phyloP scores from a whole-genome alignment of 257 asterid species.

The Solanum tacnaense region DNA sequence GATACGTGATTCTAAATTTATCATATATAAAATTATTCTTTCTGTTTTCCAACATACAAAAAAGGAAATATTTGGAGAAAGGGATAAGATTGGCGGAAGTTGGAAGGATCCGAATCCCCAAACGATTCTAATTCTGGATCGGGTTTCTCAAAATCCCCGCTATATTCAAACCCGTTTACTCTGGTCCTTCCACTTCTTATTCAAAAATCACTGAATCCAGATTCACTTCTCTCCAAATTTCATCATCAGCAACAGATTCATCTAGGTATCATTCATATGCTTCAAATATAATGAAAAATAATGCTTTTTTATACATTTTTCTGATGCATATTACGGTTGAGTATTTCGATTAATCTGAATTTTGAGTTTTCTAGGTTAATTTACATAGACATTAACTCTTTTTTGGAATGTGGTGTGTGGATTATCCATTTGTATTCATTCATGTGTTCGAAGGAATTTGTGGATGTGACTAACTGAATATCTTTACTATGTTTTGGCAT shows the following conservation, averaged over 20 bases:
- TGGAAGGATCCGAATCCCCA: neutral
- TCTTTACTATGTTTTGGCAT: neutral
- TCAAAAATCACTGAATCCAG: neutral
- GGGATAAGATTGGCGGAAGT: neutral
- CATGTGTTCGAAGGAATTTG: neutral
- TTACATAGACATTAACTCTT: neutral
- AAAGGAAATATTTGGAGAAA: neutral
- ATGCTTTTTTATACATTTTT: neutral
- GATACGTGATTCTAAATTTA: neutral
- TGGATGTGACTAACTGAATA: neutral
- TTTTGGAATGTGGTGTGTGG: neutral
- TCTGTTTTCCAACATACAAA: neutral
- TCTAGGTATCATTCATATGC: neutral
- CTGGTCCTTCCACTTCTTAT: neutral
- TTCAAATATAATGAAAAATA: neutral
- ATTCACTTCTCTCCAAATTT: neutral
- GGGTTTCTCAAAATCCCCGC: neutral
- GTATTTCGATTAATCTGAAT: neutral
- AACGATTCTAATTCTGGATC: neutral
- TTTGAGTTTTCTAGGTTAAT: neutral
- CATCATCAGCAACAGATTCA: neutral
- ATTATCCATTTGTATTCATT: neutral
- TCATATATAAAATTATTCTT: neutral
- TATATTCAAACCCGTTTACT: neutral
- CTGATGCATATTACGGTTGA: neutral